A percentile compares a stretch with the other conserved stretches of the same genome.
phyloP scores from a whole-genome alignment of 1,284 basidiomycete species.

The Malassezia slooffiae region DNA sequence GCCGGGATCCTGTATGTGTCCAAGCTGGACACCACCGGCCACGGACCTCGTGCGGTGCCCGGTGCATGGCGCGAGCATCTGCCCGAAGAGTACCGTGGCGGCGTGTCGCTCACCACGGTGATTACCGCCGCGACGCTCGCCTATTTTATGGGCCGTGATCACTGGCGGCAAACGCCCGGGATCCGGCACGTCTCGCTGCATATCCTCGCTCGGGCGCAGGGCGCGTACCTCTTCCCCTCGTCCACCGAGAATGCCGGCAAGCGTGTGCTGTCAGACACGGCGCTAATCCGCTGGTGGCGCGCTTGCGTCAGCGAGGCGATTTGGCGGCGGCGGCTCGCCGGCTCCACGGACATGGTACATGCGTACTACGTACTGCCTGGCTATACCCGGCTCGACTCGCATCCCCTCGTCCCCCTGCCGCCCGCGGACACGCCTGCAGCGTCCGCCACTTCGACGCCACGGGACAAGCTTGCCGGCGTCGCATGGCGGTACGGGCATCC shows the following conservation, averaged over 20 bases:
- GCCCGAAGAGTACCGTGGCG: slow-evolving; percentile 12
- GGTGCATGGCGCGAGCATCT: slow-evolving; percentile 7
- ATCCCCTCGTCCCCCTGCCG: slow-evolving; percentile 31
- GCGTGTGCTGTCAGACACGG: slow-evolving; percentile 63
- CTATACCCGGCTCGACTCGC: slow-evolving; percentile 27
- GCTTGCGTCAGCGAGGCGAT: slow-evolving; percentile 25
- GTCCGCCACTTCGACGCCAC: too few relatives aligned
- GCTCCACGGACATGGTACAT: slow-evolving; percentile 1
- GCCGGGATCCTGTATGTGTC: slow-evolving; percentile 75
- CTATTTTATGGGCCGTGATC: slow-evolving; percentile 56
- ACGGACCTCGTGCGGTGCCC: slow-evolving; percentile 48
- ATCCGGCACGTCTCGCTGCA: slow-evolving; percentile 53
- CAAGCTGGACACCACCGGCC: slow-evolving; percentile 87
- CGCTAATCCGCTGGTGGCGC: slow-evolving; percentile 88
- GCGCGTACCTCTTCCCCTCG: slow-evolving; percentile 87
- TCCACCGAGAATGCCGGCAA: slow-evolving; percentile 63
- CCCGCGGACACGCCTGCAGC: background rate
- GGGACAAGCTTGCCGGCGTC: background rate
- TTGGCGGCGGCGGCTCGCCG: slow-evolving; percentile 2
- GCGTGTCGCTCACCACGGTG: slow-evolving; percentile 50
- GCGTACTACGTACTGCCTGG: slow-evolving; percentile 42
- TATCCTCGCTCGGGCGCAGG: slow-evolving; percentile 79
- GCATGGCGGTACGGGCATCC: slow-evolving; percentile 41
- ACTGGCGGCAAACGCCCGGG: slow-evolving; percentile 37
- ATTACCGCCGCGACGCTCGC: slow-evolving; percentile 61